Evolutionary conservation across 177 flowering plant species (phyloP).

Genomic region (Tripterygium wilfordii): DNA sequence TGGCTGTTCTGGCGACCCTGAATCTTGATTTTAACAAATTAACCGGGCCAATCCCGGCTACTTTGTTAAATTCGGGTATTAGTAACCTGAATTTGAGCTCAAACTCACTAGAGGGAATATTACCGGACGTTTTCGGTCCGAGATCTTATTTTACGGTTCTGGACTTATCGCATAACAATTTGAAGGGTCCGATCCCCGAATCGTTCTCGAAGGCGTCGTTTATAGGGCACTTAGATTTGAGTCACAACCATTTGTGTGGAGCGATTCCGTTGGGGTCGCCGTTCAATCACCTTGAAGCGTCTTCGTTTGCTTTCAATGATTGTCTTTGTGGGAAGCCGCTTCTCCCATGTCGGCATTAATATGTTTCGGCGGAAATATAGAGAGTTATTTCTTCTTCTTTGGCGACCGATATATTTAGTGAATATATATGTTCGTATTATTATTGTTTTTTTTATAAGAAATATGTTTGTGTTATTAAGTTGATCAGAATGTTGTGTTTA

Average conservation of each 20-base stretch:
- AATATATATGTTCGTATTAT: too few species aligned
- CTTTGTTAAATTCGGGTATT: constrained; percentile 35
- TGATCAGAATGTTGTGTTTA: too few species aligned
- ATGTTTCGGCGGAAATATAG: too few species aligned
- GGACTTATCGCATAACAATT: constrained; percentile 48
- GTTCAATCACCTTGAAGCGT: constrained; percentile 60
- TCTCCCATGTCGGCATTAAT: too few species aligned
- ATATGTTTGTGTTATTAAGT: too few species aligned
- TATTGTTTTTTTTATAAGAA: too few species aligned
- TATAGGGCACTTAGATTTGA: constrained; percentile 64
- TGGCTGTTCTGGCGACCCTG: constrained; percentile 56
- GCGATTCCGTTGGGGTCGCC: constrained; percentile 52
- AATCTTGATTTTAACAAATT: constrained; percentile 51
- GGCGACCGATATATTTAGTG: too few species aligned
- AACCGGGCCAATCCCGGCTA: constrained; percentile 41
- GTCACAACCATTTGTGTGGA: constrained; percentile 68
- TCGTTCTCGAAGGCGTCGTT: constrained; percentile 35
- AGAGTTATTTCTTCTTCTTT: too few species aligned
- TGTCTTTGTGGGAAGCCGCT: constrained; percentile 74
- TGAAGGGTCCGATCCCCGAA: constrained; percentile 47
- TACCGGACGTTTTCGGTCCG: constrained; percentile 54
- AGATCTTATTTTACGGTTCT: constrained; percentile 53
- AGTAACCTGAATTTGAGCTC: constrained; percentile 50
- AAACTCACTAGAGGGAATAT: constrained; percentile 37
- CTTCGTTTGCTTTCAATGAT: constrained; percentile 49